A percentile compares a stretch with the other conserved stretches of the same genome.
These are phyloP conservation scores for Heliosperma pusillum DNA, from an alignment of 148 eudicot species.

Conservation along the genomic window DNA sequence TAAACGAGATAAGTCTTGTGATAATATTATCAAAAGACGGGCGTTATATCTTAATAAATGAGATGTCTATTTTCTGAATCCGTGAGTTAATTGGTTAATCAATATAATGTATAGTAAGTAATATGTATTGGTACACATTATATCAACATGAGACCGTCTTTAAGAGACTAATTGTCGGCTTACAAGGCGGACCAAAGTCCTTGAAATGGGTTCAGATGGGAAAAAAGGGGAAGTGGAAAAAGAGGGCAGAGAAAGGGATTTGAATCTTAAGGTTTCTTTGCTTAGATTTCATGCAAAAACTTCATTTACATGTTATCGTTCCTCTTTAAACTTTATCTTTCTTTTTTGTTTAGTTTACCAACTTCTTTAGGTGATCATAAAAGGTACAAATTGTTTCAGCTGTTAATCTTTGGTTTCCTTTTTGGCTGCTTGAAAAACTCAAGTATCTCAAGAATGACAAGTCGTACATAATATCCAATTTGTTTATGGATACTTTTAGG, in stretches of 20 bases:
- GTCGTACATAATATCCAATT: conserved; percentile 13
- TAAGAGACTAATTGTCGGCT: not conserved
- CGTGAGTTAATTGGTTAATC: not conserved
- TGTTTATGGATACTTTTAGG: conserved; percentile 26
- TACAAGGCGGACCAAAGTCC: not conserved
- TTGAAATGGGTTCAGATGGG: not conserved
- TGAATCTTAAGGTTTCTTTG: conserved; percentile 33
- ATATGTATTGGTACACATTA: no score
- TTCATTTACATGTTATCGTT: conserved; percentile 27
- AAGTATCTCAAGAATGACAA: no score
- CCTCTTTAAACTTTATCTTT: conserved; percentile 7
- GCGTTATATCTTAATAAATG: no score
- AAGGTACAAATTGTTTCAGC: conserved; percentile 28
- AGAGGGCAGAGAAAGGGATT: conserved; percentile 33
- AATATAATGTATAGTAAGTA: no score
- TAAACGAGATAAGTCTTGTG: no score
- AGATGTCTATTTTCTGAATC: not conserved
- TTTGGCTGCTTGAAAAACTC: not conserved
- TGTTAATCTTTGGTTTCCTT: not conserved
- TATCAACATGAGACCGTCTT: no score
- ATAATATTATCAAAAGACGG: not conserved
- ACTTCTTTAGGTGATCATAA: conserved; percentile 39
- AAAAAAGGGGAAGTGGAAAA: conserved; percentile 25
- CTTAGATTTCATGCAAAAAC: conserved; percentile 21
- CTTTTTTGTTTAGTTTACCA: conserved; percentile 22